Base-by-base conservation (phyloP, 306 rosid species). In the Vigna hirtella region DNA sequence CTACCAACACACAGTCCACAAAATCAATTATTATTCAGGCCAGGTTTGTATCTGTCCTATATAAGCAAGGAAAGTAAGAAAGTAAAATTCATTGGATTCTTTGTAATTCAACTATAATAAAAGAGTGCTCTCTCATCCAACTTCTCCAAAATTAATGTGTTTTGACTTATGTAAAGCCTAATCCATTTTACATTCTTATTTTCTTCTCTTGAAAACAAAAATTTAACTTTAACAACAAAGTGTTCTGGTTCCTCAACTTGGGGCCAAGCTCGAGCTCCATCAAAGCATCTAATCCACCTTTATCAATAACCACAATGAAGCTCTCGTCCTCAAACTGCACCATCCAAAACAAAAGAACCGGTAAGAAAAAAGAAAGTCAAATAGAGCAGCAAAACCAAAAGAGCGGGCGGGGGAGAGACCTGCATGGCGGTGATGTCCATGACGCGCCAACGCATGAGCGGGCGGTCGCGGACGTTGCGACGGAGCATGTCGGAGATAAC, bases 251-350 rank as follows among this genome's bases (percentile, higher is more conserved):
- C 64, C 98, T 98, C 59, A 95, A 66, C 77, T 85, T 88, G 11
- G 96, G 77, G n/a, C 98, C 98, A 70, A 78, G 86, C 73, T 92
- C 89, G 4, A 98, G 98, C 83, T 95, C 98, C 98, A 92, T 95
- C 50, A 95, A 81, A 77, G 98, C 98, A 81, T 95, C 98, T 87
- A 95, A 80, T 61, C 97, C 98, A 72, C 98, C 98, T 87, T 95
- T 95, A 76, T 95, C 98, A 77, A 95, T 69, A 22, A 95, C 88
- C 5, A 77, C 87, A 76, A 71, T 83, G 52, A 92, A 92, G 15
- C 76, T 81, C 28, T 79, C 91, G 22, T 90, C 89, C 74, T 59
- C 84, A 64, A 94, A 84, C 98, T 91, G 96, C 50, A 45, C 15
- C 50, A 45, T 45, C 50, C 16, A 45, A 12, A 45, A 45, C 4